Evolutionary conservation across 2,329 filamentous ascomycete genomes (phyloP), one percentile per base, ranked within the genome.

Genomic region (Monosporascus sp.): DNA sequence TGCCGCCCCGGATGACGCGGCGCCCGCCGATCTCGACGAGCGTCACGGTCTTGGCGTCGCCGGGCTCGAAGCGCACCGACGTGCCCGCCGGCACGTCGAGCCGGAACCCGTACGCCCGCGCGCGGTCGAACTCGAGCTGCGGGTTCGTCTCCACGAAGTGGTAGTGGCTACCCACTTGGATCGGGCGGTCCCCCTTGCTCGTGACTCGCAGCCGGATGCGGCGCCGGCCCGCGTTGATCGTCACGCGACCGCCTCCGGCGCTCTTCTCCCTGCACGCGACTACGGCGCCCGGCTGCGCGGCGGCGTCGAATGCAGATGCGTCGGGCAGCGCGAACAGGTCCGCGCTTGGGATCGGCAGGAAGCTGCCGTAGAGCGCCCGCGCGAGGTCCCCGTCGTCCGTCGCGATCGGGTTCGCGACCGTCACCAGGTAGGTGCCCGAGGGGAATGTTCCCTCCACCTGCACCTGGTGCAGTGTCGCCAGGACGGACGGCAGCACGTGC

Each of bases 121-220:
- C 75, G 26, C 93, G 89, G 72, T 97, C 93, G 69, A 97, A 97
- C 57, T 89, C 83, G 49, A 97, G 80, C 69, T 89, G 84, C 0
- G 91, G 89, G 71, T 97, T 97, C n/a, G 86, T 88, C 75, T 97
- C 93, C 65, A 96, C 84, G 69, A 97, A 96, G 72, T 97, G 93
- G 70, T 96, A 97, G 72, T 97, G 93, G 35, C 91, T 96, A 35
- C 93, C 93, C 55, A 92, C 88, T 78, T 97, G 92, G 56, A 97
- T 88, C 1, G 93, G 93, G 35, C 93, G 78, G 70, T 97, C 93
- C 7, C 93, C 93, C 63, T 82, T 89, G 70, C 89, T 96, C 58
- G 86, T 91, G 41, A 97, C 89, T 66, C 78, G 84, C 40, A 97
- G 74, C 55, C 74, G 79, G 58, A 92, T 86, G 56, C 92, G 81